A percentile compares a stretch with the other conserved stretches of the same genome.
Conservation (phyloP, 768 basidiomycete species). For the Collybia sp. region DNA sequence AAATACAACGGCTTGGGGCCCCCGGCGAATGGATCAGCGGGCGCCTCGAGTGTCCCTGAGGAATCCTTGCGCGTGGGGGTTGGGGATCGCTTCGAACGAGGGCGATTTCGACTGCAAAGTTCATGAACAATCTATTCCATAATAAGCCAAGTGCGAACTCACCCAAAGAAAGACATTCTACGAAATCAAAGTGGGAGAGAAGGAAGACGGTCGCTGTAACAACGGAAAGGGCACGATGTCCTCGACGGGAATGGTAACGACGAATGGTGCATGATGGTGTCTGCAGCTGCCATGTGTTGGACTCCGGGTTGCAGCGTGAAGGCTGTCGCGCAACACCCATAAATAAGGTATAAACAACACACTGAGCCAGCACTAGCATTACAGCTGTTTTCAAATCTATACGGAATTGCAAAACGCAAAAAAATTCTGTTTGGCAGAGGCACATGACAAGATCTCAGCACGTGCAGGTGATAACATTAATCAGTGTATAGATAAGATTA, state of each 20-base stretch:
- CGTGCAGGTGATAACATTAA: no score
- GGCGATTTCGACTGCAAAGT: constrained; percentile 23
- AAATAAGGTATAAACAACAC: constrained; percentile 5
- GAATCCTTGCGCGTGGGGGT: constrained; percentile 27
- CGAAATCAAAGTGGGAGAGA: no score
- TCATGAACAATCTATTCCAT: constrained; percentile 8
- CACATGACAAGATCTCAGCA: no score
- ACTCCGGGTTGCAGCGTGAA: not conserved
- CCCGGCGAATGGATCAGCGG: constrained; percentile 30
- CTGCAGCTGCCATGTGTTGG: not conserved
- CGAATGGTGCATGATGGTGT: not conserved
- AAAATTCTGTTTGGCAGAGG: no score
- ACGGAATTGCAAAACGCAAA: no score
- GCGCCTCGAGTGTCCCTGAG: constrained; percentile 29
- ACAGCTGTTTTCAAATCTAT: no score
- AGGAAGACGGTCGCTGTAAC: no score
- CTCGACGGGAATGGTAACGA: no score
- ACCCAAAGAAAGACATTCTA: constrained; percentile 32
- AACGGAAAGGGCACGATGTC: no score
- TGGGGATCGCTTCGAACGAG: constrained; percentile 32
- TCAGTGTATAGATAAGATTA: no score
- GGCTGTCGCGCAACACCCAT: constrained; percentile 2
- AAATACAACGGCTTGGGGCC: constrained; percentile 74
- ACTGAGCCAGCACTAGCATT: constrained; percentile 4
- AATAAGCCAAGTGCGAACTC: no score